Conservation (phyloP, 208 protist genomes). For the Angomonas desouzai region DNA sequence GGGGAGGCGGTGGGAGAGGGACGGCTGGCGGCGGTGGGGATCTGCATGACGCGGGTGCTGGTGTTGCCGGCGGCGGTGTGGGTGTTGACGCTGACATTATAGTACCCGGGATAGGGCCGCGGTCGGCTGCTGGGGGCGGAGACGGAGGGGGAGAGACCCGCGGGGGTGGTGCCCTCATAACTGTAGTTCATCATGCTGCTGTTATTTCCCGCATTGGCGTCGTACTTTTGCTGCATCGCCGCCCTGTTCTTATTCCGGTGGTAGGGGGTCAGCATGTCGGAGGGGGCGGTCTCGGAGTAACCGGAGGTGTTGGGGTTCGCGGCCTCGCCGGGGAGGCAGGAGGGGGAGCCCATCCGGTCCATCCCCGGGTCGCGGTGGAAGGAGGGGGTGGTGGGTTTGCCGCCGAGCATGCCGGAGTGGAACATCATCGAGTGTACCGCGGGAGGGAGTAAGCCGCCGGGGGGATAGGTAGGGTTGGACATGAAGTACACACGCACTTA, state of each 20-base stretch:
- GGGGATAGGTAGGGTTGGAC: neutral
- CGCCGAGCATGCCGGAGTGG: conserved; percentile 9
- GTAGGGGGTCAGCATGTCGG: neutral
- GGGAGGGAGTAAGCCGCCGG: conserved; percentile 5
- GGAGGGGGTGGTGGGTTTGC: neutral
- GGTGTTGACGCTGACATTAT: conserved; percentile 15
- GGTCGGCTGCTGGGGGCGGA: conserved; percentile 9
- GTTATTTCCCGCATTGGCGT: conserved; percentile 12
- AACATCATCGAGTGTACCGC: conserved; percentile 12
- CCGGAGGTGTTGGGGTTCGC: neutral
- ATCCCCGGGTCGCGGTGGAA: neutral
- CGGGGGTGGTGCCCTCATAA: conserved; percentile 17
- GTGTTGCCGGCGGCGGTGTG: conserved; percentile 3
- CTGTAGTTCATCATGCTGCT: conserved; percentile 16
- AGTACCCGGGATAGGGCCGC: neutral
- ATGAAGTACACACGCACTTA: too few relatives aligned
- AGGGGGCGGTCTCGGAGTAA: neutral
- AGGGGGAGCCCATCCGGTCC: neutral
- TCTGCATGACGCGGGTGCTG: neutral
- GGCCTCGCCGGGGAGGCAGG: neutral
- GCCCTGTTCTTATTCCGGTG: neutral
- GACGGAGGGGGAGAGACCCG: conserved; percentile 21
- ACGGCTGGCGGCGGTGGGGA: neutral
- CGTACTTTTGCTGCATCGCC: neutral
- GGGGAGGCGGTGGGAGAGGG: neutral